These are phyloP conservation scores for Yueomyces sp. DNA, from an alignment of 1,139 yeast species.

Conservation along the genomic window DNA sequence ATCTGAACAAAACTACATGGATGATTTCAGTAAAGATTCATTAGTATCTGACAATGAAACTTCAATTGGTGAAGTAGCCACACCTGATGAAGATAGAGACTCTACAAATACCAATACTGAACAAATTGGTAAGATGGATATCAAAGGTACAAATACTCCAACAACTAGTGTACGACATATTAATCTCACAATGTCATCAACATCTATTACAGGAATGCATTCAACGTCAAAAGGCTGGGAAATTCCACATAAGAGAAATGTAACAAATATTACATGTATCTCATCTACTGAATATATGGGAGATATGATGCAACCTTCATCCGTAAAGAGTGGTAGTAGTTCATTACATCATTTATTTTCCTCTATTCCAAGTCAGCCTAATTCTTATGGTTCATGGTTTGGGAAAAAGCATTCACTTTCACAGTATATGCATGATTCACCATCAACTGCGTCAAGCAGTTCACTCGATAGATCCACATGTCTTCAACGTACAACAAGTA, in stretches of 20 bases:
- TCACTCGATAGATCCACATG: constrained; percentile 12
- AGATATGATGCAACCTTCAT: constrained; percentile 23
- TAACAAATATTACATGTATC: constrained; percentile 13
- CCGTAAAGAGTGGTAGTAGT: constrained; percentile 20
- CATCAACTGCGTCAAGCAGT: constrained; percentile 9
- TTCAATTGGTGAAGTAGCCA: not conserved
- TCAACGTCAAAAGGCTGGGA: constrained; percentile 23
- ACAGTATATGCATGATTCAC: constrained; percentile 14
- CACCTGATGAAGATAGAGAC: not conserved
- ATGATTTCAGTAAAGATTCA: not conserved
- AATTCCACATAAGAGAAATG: constrained; percentile 16
- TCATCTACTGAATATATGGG: constrained; percentile 20
- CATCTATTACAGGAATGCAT: constrained; percentile 1
- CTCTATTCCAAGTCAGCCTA: constrained; percentile 19
- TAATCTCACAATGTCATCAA: not conserved
- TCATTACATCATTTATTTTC: constrained; percentile 22
- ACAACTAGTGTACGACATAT: not conserved
- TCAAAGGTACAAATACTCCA: not conserved
- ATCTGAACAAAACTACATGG: constrained; percentile 2
- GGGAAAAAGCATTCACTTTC: constrained; percentile 15
- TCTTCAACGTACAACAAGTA: constrained; percentile 15
- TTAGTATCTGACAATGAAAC: not conserved
- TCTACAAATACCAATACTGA: not conserved
- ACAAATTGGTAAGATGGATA: not conserved
- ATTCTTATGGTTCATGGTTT: constrained; percentile 25